phyloP scores from a whole-genome alignment of 1,284 basidiomycete genomes.

The Ceratobasidium theobromae region DNA sequence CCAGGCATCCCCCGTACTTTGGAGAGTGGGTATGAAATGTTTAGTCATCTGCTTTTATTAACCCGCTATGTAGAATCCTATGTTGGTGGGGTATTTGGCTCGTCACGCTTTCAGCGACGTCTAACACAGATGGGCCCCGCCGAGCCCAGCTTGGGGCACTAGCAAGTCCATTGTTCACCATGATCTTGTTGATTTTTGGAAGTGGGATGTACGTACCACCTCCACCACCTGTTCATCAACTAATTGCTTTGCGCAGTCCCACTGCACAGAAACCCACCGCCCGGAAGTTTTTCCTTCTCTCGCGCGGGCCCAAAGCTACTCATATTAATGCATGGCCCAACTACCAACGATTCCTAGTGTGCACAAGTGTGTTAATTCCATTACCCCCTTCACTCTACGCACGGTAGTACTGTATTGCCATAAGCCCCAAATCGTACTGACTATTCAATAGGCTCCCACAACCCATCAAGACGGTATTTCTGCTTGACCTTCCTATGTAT shows the following conservation, averaged over 20 bases:
- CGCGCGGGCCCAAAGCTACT: conserved; percentile 48
- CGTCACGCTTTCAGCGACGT: conserved; percentile 59
- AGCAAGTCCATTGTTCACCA: conserved; percentile 64
- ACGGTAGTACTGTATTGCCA: neutral
- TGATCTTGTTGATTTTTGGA: conserved; percentile 49
- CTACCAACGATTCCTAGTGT: conserved; percentile 59
- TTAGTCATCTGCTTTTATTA: neutral
- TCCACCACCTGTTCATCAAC: neutral
- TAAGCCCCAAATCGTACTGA: neutral
- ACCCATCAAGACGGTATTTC: conserved; percentile 57
- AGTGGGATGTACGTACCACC: neutral
- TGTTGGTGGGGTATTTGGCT: conserved; percentile 77
- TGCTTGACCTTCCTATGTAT: conserved; percentile 68
- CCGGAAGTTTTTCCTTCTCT: conserved; percentile 63
- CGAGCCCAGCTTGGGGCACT: conserved; percentile 59
- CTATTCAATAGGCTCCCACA: conserved; percentile 49
- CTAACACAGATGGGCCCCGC: conserved; percentile 48
- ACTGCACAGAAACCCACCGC: conserved; percentile 72
- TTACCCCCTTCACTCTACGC: conserved; percentile 61
- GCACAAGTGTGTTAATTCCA: conserved; percentile 67
- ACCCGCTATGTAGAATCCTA: conserved; percentile 51
- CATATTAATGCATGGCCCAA: conserved; percentile 52
- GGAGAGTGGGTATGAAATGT: conserved; percentile 57
- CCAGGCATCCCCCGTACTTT: conserved; percentile 68
- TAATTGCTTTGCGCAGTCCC: conserved; percentile 49